Conservation (phyloP, 257 asterid genomes). For the Anisodus tanguticus region DNA sequence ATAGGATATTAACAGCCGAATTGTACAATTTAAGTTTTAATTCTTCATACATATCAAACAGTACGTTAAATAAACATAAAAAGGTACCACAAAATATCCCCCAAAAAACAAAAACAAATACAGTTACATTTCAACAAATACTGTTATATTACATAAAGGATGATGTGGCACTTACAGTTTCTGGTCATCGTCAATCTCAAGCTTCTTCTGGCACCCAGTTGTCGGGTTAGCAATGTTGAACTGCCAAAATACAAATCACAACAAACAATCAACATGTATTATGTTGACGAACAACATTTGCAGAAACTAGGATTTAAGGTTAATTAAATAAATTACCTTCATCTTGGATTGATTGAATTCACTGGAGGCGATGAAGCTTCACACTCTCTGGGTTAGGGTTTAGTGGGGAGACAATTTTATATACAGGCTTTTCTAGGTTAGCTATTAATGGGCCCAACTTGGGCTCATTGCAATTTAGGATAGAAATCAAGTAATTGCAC, state of each 20-base stretch:
- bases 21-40: not conserved
- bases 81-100: too few species aligned
- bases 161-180: conserved; percentile 36
- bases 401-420: not conserved
- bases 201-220: conserved; percentile 51
- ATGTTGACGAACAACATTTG: not conserved
- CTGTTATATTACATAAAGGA: not conserved
- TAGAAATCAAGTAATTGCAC: too few species aligned
- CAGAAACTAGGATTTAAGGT: not conserved
- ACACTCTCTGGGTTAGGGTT: not conserved
- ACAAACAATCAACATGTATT: not conserved
- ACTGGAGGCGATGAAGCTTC: too few species aligned
- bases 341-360: not conserved
- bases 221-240: conserved; percentile 52
- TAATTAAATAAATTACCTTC: not conserved
- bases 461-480: not conserved
- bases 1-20: not conserved
- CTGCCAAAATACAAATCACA: conserved; percentile 22
- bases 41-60: not conserved
- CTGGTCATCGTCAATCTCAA: conserved; percentile 47
- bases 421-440: not conserved
- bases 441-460: not conserved
- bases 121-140: too few species aligned
- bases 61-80: not conserved
- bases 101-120: too few species aligned